Evolutionary conservation across 805 yeast species (phyloP).

Genomic region (Candida loeiensis): DNA sequence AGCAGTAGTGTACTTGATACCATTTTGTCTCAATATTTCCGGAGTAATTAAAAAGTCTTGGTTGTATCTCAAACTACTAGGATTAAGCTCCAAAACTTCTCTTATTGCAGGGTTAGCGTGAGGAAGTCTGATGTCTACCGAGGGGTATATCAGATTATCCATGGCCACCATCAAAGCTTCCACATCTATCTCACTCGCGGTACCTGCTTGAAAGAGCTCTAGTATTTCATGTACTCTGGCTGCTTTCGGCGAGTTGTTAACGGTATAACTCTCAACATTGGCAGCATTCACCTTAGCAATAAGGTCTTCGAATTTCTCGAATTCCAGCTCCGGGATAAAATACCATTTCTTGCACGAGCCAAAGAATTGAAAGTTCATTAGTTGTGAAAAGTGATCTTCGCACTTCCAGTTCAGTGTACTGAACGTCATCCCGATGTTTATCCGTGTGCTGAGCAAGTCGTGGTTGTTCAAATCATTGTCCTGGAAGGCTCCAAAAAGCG

Average conservation of each 20-base stretch:
- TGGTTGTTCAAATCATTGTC: conserved; percentile 43
- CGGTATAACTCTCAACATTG: conserved; percentile 8
- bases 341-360: conserved; percentile 62
- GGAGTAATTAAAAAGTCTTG: conserved; percentile 52
- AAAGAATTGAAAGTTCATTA: conserved; percentile 49
- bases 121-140: conserved; percentile 26
- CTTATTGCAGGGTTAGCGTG: conserved; percentile 25
- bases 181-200: conserved; percentile 14
- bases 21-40: conserved; percentile 39
- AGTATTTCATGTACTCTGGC: conserved; percentile 15
- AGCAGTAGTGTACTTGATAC: conserved; percentile 45
- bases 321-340: conserved; percentile 55
- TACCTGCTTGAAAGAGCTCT: neutral
- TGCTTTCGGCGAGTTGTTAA: conserved; percentile 16
- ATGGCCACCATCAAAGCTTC: conserved; percentile 28
- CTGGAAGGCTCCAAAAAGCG: conserved; percentile 43
- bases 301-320: conserved; percentile 48
- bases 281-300: conserved; percentile 19
- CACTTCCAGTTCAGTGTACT: conserved; percentile 54
- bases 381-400: conserved; percentile 59
- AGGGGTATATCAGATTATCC: conserved; percentile 29
- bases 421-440: conserved; percentile 52
- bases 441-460: conserved; percentile 41
- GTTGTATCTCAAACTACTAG: conserved; percentile 21
- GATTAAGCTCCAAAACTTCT: conserved; percentile 13